phyloP scores from a whole-genome alignment of 1,284 basidiomycete species.

The Gymnopus androsaceus region DNA sequence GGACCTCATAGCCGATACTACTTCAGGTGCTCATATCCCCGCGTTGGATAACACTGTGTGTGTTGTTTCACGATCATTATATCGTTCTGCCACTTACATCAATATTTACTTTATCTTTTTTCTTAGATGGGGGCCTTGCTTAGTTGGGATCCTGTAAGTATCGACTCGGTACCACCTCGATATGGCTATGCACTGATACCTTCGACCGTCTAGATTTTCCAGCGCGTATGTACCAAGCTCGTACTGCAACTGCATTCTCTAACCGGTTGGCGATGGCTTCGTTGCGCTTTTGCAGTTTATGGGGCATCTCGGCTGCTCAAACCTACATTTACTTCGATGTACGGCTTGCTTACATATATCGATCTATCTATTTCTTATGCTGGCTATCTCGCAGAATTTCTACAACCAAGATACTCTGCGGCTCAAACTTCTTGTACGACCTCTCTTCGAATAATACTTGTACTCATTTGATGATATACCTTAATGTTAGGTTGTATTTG shows the following conservation, averaged over 20 bases:
- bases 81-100: not conserved
- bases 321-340: constrained; percentile 15
- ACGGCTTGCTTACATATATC: not conserved
- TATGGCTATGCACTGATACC: not conserved
- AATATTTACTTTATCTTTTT: not conserved
- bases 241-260: no score
- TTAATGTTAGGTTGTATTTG: constrained; percentile 9
- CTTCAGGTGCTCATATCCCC: no score
- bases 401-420: not conserved
- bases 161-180: no score
- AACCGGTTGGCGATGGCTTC: no score
- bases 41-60: constrained; percentile 16
- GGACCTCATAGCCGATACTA: no score
- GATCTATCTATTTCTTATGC: no score
- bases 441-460: not conserved
- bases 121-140: constrained; percentile 15
- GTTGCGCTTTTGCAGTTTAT: constrained; percentile 12
- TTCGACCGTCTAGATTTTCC: no score
- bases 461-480: not conserved
- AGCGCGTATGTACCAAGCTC: no score
- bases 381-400: not conserved
- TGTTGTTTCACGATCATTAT: not conserved
- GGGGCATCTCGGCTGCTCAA: constrained; percentile 14
- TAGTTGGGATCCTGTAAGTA: constrained; percentile 16
- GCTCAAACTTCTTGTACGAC: constrained; percentile 3